Evolutionary conservation across 2,329 filamentous ascomycete genomes (phyloP).

Genomic region (Colletotrichum costaricense): DNA sequence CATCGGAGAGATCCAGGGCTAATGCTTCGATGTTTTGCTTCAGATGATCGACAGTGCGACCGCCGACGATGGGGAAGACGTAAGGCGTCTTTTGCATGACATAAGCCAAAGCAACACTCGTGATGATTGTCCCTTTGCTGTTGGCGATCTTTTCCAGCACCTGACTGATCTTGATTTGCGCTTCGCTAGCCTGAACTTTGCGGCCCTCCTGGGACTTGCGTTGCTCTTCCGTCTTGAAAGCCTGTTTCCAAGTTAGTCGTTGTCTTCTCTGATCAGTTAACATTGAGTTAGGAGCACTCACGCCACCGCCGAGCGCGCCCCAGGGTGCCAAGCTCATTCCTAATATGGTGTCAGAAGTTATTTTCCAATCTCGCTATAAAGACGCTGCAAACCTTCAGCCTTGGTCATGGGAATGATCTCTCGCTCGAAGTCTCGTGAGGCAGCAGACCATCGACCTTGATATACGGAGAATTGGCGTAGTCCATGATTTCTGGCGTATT

Average conservation of each 20-base stretch:
- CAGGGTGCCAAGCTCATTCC: constrained; percentile 69
- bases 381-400: constrained; percentile 54
- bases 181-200: constrained; percentile 55
- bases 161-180: constrained; percentile 62
- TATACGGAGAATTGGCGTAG: constrained; percentile 77
- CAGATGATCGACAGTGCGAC: constrained; percentile 76
- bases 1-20: constrained; percentile 64
- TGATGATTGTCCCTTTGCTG: constrained; percentile 55
- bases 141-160: constrained; percentile 62
- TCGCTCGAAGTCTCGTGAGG: constrained; percentile 74
- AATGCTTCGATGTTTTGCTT: constrained; percentile 77
- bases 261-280: neutral
- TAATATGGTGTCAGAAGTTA: neutral
- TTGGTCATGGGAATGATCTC: constrained; percentile 76
- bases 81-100: constrained; percentile 78
- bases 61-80: constrained; percentile 80
- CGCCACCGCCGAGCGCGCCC: constrained; percentile 59
- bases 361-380: neutral
- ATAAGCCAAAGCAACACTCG: constrained; percentile 74
- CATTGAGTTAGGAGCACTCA: neutral
- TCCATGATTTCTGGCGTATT: constrained; percentile 78
- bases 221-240: constrained; percentile 47
- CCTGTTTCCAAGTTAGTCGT: neutral
- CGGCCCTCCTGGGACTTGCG: constrained; percentile 49
- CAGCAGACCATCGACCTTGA: constrained; percentile 73